These are phyloP conservation scores for Monilinia polystroma DNA, from an alignment of 2,329 filamentous ascomycete species.

Conservation along the genomic window DNA sequence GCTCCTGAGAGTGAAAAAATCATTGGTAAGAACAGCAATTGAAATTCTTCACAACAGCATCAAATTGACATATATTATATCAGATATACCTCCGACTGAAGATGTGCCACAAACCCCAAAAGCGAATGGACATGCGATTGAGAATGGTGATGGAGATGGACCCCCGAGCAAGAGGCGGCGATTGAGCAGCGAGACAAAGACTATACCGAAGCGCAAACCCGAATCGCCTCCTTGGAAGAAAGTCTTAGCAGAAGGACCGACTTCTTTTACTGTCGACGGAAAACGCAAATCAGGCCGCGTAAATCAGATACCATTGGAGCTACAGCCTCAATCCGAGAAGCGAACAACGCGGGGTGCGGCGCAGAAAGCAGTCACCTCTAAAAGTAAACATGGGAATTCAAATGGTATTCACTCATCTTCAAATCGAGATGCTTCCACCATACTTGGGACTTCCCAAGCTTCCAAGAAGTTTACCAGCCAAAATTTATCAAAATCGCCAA, in stretches of 20 bases:
- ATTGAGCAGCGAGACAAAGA: slow-evolving; percentile 49
- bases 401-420: slow-evolving; percentile 30
- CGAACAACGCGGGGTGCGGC: slow-evolving; percentile 51
- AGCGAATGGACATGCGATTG: slow-evolving; percentile 38
- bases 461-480: slow-evolving; percentile 29
- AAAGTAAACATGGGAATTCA: slow-evolving; percentile 33
- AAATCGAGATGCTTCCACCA: slow-evolving; percentile 28
- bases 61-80: slow-evolving; percentile 26
- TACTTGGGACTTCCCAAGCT: slow-evolving; percentile 29
- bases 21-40: slow-evolving; percentile 31
- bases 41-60: background rate
- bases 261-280: slow-evolving; percentile 75
- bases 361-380: slow-evolving; percentile 39
- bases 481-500: slow-evolving; percentile 29
- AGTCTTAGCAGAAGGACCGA: slow-evolving; percentile 79
- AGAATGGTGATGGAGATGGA: slow-evolving; percentile 44
- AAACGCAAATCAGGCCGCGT: slow-evolving; percentile 65
- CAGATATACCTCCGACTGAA: slow-evolving; percentile 33
- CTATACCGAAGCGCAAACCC: slow-evolving; percentile 51
- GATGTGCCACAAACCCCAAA: slow-evolving; percentile 31
- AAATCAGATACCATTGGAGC: slow-evolving; percentile 55
- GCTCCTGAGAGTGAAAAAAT: slow-evolving; percentile 38
- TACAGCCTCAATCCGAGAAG: slow-evolving; percentile 51
- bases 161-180: slow-evolving; percentile 66
- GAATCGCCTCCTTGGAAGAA: slow-evolving; percentile 93